phyloP scores from a whole-genome alignment of 2,329 filamentous ascomycete genomes.

The Phyllachora maydis region DNA sequence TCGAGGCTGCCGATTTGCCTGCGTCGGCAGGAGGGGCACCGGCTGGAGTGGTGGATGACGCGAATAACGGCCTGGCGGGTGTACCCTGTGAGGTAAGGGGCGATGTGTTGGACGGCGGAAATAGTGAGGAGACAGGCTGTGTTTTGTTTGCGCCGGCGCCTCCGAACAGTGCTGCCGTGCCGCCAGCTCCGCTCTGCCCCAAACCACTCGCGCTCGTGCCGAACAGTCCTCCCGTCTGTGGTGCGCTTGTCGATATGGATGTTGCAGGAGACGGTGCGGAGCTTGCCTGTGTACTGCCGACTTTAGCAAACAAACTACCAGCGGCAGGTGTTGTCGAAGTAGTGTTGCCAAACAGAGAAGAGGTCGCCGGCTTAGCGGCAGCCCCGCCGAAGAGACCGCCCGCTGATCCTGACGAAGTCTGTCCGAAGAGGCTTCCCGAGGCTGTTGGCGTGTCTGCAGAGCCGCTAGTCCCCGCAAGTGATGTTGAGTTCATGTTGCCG shows the following conservation, averaged over 20 bases:
- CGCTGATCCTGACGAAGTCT: constrained; percentile 1
- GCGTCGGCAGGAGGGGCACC: constrained; percentile 2
- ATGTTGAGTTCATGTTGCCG: constrained; percentile 6
- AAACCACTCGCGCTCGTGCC: too few relatives aligned
- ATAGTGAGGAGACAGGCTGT: too few relatives aligned
- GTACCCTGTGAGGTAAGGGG: constrained; percentile 1
- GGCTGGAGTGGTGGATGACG: constrained; percentile 3
- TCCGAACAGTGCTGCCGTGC: too few relatives aligned
- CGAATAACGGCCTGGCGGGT: constrained; percentile 5
- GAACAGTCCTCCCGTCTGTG: constrained; percentile 8
- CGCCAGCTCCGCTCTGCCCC: too few relatives aligned
- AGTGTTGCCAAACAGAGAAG: constrained; percentile 1
- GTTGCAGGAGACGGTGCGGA: constrained; percentile 7
- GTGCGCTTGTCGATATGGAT: constrained; percentile 10
- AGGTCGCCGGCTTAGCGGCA: constrained; percentile 2
- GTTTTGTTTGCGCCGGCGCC: too few relatives aligned
- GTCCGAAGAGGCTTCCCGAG: constrained; percentile 1
- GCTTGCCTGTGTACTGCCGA: constrained; percentile 9
- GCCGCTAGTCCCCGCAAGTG: too few relatives aligned
- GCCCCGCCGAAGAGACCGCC: constrained; percentile 10
- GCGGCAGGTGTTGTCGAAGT: constrained; percentile 1
- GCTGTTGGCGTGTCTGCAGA: not conserved
- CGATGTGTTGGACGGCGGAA: constrained; percentile 1
- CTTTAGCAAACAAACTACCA: constrained; percentile 1
- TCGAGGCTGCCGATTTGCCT: too few relatives aligned